Percentiles rank a stretch among this genome's conserved stretches.
Evolutionary conservation across 2,329 filamentous ascomycete species (phyloP).

Genomic region (Chaetomiaceae sp.): DNA sequence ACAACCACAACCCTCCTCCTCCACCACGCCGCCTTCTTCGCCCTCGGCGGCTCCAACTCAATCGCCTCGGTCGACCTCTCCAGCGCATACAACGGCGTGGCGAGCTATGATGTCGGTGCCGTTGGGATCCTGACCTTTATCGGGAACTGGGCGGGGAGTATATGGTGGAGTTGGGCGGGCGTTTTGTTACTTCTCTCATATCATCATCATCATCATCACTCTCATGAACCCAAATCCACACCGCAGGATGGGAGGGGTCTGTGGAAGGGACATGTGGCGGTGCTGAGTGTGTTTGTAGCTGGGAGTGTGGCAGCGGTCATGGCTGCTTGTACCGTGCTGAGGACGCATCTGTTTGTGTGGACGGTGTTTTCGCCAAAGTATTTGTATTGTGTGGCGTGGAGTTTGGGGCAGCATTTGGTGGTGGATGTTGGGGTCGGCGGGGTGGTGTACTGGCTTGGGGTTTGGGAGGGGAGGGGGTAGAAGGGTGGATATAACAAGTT

Average conservation of each 20-base stretch:
- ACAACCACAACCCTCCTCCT: conserved; percentile 70
- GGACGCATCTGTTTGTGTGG: conserved; percentile 96
- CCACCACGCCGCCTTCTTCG: conserved; percentile 82
- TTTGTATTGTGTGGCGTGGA: conserved; percentile 88
- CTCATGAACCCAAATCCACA: too few species aligned
- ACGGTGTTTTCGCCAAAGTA: conserved; percentile 98
- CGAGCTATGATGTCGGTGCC: conserved; percentile 70
- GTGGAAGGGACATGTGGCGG: conserved; percentile 51
- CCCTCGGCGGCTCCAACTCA: conserved; percentile 84
- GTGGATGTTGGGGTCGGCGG: conserved; percentile 64
- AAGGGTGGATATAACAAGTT: not conserved
- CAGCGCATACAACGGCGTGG: conserved; percentile 89
- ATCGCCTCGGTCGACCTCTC: conserved; percentile 95
- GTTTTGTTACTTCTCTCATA: conserved; percentile 51
- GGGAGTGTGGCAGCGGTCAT: conserved; percentile 69
- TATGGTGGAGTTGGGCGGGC: conserved; percentile 77
- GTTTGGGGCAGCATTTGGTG: conserved; percentile 70
- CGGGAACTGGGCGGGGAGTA: conserved; percentile 84
- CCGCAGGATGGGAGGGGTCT: conserved; percentile 19
- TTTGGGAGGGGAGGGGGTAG: conserved; percentile 14
- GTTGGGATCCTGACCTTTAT: conserved; percentile 83
- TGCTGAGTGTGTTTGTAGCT: conserved; percentile 68
- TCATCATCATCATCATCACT: too few species aligned
- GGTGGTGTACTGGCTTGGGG: conserved; percentile 51
- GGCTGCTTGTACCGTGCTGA: conserved; percentile 76